phyloP scores from a whole-genome alignment of 257 asterid species.

The Mentha longifolia region DNA sequence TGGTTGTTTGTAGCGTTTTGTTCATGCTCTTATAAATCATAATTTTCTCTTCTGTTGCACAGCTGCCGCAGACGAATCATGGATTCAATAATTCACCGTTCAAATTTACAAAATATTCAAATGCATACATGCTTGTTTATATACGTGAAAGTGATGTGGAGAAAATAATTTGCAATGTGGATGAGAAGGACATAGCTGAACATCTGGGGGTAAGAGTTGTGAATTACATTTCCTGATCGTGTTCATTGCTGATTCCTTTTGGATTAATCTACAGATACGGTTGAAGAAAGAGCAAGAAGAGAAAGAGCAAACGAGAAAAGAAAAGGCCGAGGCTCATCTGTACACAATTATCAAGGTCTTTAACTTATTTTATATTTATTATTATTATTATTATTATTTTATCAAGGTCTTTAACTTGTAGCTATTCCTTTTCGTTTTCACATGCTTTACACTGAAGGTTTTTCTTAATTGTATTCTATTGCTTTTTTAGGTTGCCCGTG shows the following conservation, averaged over 20 bases:
- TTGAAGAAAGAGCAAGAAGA: constrained; percentile 83
- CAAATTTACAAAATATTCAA: constrained; percentile 80
- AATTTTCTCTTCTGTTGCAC: constrained; percentile 33
- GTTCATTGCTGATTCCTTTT: constrained; percentile 28
- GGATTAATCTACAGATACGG: constrained; percentile 54
- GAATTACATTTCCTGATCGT: constrained; percentile 10
- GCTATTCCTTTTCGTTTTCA: constrained; percentile 21
- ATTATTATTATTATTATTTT: no score
- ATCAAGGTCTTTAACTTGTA: constrained; percentile 21
- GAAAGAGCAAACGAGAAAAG: constrained; percentile 76
- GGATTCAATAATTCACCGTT: constrained; percentile 80
- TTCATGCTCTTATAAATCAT: constrained; percentile 13
- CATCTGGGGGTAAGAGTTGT: constrained; percentile 69
- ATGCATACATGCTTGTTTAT: constrained; percentile 88
- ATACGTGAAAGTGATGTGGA: constrained; percentile 82
- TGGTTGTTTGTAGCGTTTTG: constrained; percentile 24
- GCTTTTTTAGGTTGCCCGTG: constrained; percentile 73
- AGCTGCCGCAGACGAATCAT: constrained; percentile 80
- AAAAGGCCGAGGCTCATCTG: constrained; percentile 85
- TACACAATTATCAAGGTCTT: constrained; percentile 88
- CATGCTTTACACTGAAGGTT: constrained; percentile 9
- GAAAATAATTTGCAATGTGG: constrained; percentile 78
- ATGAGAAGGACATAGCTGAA: constrained; percentile 84
- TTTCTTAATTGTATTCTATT: constrained; percentile 16
- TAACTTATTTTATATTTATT: no score